These are phyloP conservation scores for Emmonsiellopsis sp. DNA, from an alignment of 2,329 filamentous ascomycete species.

Conservation along the genomic window DNA sequence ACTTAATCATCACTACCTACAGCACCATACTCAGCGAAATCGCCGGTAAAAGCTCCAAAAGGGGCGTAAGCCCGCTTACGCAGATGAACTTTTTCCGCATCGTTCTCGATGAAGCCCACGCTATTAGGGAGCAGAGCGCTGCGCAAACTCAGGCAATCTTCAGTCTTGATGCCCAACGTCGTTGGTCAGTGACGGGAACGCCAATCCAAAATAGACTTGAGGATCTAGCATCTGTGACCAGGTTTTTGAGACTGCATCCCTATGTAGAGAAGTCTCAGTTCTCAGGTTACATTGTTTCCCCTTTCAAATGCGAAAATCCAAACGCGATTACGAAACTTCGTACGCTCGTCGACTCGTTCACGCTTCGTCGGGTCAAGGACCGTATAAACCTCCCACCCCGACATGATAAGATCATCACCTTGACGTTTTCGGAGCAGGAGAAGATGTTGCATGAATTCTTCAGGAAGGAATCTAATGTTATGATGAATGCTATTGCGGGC, in stretches of 20 bases:
- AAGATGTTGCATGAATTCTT: conserved; percentile 74
- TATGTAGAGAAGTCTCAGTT: conserved; percentile 75
- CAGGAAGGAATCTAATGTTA: conserved; percentile 66
- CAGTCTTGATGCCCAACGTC: conserved; percentile 64
- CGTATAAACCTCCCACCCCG: conserved; percentile 73
- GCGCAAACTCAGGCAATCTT: conserved; percentile 79
- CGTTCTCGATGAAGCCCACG: conserved; percentile 88
- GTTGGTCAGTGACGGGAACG: conserved; percentile 96
- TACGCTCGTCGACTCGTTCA: conserved; percentile 87
- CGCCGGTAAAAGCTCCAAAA: conserved; percentile 53
- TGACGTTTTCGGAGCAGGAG: conserved; percentile 70
- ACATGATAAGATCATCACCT: conserved; percentile 59
- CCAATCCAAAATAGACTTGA: conserved; percentile 90
- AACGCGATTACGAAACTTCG: conserved; percentile 63
- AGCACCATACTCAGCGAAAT: conserved; percentile 77
- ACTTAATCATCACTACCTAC: conserved; percentile 89
- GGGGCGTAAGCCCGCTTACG: conserved; percentile 53
- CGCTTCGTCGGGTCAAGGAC: conserved; percentile 82
- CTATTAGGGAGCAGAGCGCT: conserved; percentile 77
- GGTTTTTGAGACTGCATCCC: conserved; percentile 73
- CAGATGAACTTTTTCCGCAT: conserved; percentile 88
- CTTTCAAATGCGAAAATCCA: conserved; percentile 79
- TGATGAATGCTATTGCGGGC: conserved; percentile 65
- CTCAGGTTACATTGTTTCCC: conserved; percentile 66
- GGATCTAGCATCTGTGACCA: conserved; percentile 77